Percentiles rank a stretch among this genome's conserved stretches.
phyloP scores from a whole-genome alignment of 1,284 basidiomycete species.

The Cryptococcus sp. region DNA sequence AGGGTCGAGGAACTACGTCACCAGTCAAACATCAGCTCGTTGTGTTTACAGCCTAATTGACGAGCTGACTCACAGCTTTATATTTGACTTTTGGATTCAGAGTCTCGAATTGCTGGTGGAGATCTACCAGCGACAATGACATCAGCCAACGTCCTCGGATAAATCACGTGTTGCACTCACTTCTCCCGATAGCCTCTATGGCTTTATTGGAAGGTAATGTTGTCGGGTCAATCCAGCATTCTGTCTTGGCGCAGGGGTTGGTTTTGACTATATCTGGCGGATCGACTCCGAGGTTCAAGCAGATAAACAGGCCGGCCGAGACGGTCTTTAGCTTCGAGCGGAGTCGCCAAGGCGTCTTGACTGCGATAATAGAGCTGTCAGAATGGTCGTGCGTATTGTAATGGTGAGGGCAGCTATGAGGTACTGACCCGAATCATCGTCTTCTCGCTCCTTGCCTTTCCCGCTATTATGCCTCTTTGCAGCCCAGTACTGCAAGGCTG shows the following conservation, averaged over 20 bases:
- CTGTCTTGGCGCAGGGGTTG: conserved; percentile 89
- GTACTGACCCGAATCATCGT: conserved; percentile 30
- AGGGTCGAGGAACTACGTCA: conserved; percentile 76
- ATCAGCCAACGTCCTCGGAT: neutral
- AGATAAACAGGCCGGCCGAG: conserved; percentile 89
- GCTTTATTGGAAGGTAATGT: conserved; percentile 85
- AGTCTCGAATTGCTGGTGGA: conserved; percentile 95
- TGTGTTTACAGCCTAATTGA: neutral
- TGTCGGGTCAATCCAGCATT: conserved; percentile 97
- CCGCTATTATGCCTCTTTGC: conserved; percentile 48
- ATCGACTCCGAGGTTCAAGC: conserved; percentile 96
- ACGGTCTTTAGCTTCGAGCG: conserved; percentile 85
- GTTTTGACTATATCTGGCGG: conserved; percentile 98
- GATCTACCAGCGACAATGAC: conserved; percentile 54
- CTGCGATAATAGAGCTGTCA: conserved; percentile 5
- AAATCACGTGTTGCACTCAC: conserved; percentile 20
- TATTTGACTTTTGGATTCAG: conserved; percentile 81
- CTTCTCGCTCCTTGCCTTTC: conserved; percentile 38
- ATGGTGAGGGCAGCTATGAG: neutral
- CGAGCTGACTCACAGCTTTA: conserved; percentile 61
- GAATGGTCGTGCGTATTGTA: too few species aligned
- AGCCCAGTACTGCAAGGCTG: conserved; percentile 52
- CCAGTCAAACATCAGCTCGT: conserved; percentile 33
- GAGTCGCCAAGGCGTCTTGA: conserved; percentile 65
- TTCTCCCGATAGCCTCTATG: conserved; percentile 55